Conservation (phyloP, 352 stramenopile genomes). For the Hyaloperonospora arabidopsidis region DNA sequence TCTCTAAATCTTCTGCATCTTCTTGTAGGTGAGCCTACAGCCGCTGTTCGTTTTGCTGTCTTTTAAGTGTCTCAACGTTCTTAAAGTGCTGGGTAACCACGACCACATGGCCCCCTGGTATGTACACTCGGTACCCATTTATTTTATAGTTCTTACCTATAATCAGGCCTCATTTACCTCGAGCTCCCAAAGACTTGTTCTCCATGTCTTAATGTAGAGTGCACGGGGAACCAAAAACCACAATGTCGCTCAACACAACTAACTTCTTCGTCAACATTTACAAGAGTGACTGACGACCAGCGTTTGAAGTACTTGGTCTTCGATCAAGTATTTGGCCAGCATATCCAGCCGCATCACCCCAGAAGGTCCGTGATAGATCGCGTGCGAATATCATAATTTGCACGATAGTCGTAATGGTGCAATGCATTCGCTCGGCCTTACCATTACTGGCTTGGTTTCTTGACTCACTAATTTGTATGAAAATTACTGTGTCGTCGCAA, state of each 20-base stretch:
- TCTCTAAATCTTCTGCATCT: neutral
- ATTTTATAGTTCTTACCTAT: neutral
- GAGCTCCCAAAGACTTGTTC: no score
- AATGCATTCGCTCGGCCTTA: neutral
- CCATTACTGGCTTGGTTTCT: slow-evolving; percentile 1
- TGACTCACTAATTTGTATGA: neutral
- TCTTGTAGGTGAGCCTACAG: neutral
- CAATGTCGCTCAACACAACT: no score
- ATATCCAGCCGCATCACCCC: neutral
- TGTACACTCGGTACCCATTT: neutral
- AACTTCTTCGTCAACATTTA: no score
- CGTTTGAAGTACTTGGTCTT: neutral
- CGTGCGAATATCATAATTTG: neutral
- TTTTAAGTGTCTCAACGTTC: neutral
- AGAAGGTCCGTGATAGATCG: neutral
- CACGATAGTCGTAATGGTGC: neutral
- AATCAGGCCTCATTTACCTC: no score
- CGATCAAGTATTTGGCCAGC: neutral
- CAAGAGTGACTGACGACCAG: neutral
- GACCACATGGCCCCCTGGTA: neutral
- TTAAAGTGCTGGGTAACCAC: neutral
- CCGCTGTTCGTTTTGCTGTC: neutral
- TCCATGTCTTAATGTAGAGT: no score
- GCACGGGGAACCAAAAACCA: no score
- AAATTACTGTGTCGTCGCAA: neutral